phyloP scores from a whole-genome alignment of 306 rosid genomes.

The Lathyrus aphaca region DNA sequence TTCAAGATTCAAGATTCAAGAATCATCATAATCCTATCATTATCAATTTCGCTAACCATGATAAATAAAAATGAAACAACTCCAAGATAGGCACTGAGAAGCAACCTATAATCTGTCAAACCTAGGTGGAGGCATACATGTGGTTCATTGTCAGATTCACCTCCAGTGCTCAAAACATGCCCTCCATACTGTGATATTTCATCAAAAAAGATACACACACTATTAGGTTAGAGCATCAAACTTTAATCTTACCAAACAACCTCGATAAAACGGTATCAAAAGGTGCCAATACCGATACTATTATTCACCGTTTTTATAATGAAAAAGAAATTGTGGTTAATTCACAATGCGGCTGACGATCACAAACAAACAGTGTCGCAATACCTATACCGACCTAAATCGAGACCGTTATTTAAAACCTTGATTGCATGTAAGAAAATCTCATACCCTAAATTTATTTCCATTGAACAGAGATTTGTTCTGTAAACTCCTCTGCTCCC shows the following conservation, averaged over 20 bases:
- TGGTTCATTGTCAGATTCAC: constrained; percentile 51
- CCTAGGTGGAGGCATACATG: constrained; percentile 78
- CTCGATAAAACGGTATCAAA: too few species aligned
- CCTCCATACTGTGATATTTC: constrained; percentile 73
- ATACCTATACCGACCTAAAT: too few species aligned
- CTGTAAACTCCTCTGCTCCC: constrained; percentile 68
- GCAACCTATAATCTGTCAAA: constrained; percentile 89
- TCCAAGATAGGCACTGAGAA: constrained; percentile 34
- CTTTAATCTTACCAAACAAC: not conserved
- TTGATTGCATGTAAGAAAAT: too few species aligned
- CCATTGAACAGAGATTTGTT: constrained; percentile 81
- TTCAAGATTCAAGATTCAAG: constrained; percentile 4
- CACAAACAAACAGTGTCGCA: too few species aligned
- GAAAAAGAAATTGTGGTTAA: too few species aligned
- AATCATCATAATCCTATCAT: constrained; percentile 24
- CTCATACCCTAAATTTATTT: constrained; percentile 73
- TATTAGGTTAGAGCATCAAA: constrained; percentile 12
- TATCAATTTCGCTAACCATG: constrained; percentile 3
- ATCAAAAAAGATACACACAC: constrained; percentile 1
- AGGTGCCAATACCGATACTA: too few species aligned
- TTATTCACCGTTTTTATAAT: too few species aligned
- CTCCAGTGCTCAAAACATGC: constrained; percentile 39
- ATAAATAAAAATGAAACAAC: constrained; percentile 15
- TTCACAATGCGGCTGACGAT: too few species aligned
- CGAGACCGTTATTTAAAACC: too few species aligned